A percentile compares a stretch with the other conserved stretches of the same genome.
These are phyloP conservation scores for Cyberlindnera nakhonratchasimensis DNA, from an alignment of 805 yeast genomes.

Conservation along the genomic window DNA sequence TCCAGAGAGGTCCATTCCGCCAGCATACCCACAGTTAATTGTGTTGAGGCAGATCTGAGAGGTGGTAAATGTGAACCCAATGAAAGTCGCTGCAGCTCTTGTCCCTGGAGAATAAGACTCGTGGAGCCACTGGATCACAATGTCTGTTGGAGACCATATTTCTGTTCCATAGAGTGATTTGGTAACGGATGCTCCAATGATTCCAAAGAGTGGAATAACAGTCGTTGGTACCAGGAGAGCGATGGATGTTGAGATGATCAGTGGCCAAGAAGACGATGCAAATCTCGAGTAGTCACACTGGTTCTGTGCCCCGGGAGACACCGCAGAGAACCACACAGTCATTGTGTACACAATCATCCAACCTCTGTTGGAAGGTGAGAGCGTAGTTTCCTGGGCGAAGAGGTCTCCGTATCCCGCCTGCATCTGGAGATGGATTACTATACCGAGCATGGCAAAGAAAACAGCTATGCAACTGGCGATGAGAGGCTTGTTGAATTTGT, in stretches of 20 bases:
- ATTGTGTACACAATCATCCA: conserved; percentile 39
- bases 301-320: conserved; percentile 39
- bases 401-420: conserved; percentile 5
- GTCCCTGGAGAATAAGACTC: conserved; percentile 31
- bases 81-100: conserved; percentile 39
- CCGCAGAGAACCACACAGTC: conserved; percentile 37
- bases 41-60: conserved; percentile 35
- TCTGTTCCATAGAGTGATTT: conserved; percentile 32
- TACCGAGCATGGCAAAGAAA: conserved; percentile 38
- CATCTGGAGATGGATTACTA: conserved; percentile 31
- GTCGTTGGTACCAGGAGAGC: conserved; percentile 33
- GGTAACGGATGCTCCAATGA: conserved; percentile 35
- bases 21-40: conserved; percentile 27
- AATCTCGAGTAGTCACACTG: conserved; percentile 40
- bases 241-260: conserved; percentile 28
- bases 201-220: conserved; percentile 36
- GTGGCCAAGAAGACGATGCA: conserved; percentile 24
- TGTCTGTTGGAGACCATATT: conserved; percentile 37
- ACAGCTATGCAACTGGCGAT: conserved; percentile 34
- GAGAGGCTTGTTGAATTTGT: conserved; percentile 35
- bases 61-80: conserved; percentile 31
- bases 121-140: conserved; percentile 36
- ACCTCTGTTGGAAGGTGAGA: conserved; percentile 17
- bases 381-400: not conserved
- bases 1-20: conserved; percentile 30